These are phyloP conservation scores for Oryza coarctata DNA, from an alignment of 176 grass and related monocot species.

Conservation along the genomic window DNA sequence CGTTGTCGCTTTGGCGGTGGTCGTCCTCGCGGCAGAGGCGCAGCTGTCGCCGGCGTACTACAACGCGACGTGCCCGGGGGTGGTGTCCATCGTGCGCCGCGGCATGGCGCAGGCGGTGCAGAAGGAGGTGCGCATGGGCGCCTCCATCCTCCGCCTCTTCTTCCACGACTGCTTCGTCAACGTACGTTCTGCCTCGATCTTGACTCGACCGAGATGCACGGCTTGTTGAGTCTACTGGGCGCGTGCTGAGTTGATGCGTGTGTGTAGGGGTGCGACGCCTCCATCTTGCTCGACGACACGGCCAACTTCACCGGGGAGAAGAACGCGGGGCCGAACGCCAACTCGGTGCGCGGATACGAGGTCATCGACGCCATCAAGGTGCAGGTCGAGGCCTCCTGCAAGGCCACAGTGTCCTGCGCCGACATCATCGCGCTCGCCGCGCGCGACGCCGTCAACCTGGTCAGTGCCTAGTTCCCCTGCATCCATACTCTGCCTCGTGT, in stretches of 20 bases:
- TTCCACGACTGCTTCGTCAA: slow-evolving; percentile 94
- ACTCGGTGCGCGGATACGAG: slow-evolving; percentile 62
- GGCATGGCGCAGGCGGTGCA: slow-evolving; percentile 47
- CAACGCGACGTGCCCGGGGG: slow-evolving; percentile 43
- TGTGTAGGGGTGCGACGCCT: slow-evolving; percentile 73
- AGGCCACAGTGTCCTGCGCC: slow-evolving; percentile 69
- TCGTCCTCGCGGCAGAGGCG: background rate
- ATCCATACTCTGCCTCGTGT: too few species aligned
- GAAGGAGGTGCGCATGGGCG: slow-evolving; percentile 68
- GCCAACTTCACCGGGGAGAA: slow-evolving; percentile 69
- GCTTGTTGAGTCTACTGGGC: background rate
- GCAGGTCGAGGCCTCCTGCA: slow-evolving; percentile 62
- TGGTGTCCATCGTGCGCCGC: slow-evolving; percentile 46
- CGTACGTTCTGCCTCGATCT: background rate
- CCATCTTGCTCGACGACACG: slow-evolving; percentile 70
- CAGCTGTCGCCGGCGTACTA: slow-evolving; percentile 60
- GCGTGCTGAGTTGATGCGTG: background rate
- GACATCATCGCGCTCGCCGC: slow-evolving; percentile 73
- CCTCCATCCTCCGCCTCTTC: slow-evolving; percentile 67
- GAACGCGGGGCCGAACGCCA: slow-evolving; percentile 52
- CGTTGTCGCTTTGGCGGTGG: background rate
- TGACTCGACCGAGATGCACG: too few species aligned
- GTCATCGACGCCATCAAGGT: slow-evolving; percentile 70
- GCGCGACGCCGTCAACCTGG: slow-evolving; percentile 58
- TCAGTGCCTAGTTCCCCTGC: background rate